These are phyloP conservation scores for Alternaria brassicicola DNA, from an alignment of 2,329 filamentous ascomycete species.

Conservation along the genomic window DNA sequence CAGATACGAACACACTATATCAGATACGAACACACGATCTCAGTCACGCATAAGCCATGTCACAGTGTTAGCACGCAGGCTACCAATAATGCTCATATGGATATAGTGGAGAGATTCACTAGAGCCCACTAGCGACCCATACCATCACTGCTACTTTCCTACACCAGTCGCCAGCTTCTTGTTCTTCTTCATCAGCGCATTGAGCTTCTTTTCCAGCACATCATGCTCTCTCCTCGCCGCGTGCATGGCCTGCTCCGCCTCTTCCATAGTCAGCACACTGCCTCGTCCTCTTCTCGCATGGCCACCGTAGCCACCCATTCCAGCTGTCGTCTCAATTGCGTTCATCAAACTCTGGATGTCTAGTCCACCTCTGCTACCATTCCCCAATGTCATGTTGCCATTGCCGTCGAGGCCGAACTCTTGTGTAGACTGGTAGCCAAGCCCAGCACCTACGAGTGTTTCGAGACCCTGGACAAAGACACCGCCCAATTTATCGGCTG, in stretches of 20 bases:
- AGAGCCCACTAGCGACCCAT: neutral
- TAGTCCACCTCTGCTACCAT: conserved; percentile 12
- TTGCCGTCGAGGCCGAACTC: conserved; percentile 32
- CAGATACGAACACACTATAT: conserved; percentile 4
- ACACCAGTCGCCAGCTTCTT: conserved; percentile 31
- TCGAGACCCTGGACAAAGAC: conserved; percentile 46
- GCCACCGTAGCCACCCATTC: conserved; percentile 1
- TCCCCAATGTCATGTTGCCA: conserved; percentile 27
- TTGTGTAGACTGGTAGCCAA: conserved; percentile 32
- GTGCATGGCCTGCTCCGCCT: conserved; percentile 46
- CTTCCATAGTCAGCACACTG: conserved; percentile 42
- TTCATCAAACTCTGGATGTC: conserved; percentile 36
- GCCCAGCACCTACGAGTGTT: conserved; percentile 42
- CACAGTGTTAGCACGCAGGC: neutral
- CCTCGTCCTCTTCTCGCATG: conserved; percentile 24
- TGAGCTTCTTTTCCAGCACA: conserved; percentile 46
- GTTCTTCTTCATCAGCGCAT: conserved; percentile 46
- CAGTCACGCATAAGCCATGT: neutral
- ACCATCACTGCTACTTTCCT: conserved; percentile 2
- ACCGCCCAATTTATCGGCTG: conserved; percentile 41
- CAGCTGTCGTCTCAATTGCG: conserved; percentile 14
- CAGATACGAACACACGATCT: conserved; percentile 3
- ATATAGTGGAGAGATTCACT: neutral
- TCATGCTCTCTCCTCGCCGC: conserved; percentile 46
- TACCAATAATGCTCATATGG: neutral